Conservation (phyloP, 768 basidiomycete species). For the Lentinula raphanica region DNA sequence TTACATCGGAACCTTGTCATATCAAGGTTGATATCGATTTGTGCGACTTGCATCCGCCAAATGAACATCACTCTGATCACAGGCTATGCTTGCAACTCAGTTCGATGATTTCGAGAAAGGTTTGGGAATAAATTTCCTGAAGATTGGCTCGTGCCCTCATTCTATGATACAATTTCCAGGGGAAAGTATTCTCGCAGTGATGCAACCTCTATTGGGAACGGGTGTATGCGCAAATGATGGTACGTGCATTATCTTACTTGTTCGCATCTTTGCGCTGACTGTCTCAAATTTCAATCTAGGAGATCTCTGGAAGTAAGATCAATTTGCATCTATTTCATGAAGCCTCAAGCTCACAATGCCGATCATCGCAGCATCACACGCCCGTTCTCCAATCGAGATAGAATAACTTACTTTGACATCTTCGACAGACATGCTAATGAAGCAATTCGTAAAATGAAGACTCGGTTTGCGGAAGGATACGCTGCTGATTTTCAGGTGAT, state of each 20-base stretch:
- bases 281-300: background rate
- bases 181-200: background rate
- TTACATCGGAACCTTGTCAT: constrained; percentile 45
- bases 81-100: constrained; percentile 42
- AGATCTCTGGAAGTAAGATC: background rate
- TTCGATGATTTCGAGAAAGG: constrained; percentile 36
- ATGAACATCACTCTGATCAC: background rate
- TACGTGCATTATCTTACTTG: background rate
- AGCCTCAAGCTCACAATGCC: too few species aligned
- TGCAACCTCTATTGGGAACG: constrained; percentile 7
- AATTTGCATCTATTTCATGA: too few species aligned
- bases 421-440: constrained; percentile 47
- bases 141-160: constrained; percentile 13
- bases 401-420: constrained; percentile 31
- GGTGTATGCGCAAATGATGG: constrained; percentile 17
- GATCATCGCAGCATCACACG: constrained; percentile 43
- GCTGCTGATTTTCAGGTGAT: constrained; percentile 59
- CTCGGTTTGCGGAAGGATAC: constrained; percentile 38
- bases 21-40: constrained; percentile 27
- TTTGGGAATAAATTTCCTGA: background rate
- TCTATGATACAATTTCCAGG: background rate
- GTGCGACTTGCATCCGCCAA: too few species aligned
- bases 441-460: constrained; percentile 38
- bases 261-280: background rate
- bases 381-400: constrained; percentile 36